A percentile compares a stretch with the other conserved stretches of the same genome.
Evolutionary conservation across 2,329 filamentous ascomycete genomes (phyloP).

Genomic region (Periconia macrospinosa): DNA sequence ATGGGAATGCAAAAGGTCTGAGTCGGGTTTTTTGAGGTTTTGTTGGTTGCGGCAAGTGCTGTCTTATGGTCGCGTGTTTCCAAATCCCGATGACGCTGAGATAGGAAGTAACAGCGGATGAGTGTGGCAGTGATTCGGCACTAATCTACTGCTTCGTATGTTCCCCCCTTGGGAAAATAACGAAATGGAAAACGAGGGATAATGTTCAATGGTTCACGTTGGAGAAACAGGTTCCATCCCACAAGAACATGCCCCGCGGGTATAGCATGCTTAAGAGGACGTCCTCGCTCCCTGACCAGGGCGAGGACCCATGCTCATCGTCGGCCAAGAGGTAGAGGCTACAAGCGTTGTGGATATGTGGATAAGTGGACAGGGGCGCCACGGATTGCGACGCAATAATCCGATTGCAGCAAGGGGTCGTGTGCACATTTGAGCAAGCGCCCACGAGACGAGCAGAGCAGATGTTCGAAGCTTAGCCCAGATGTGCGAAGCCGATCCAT

Average conservation of each 20-base stretch:
- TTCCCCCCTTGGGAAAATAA: neutral
- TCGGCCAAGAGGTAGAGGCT: neutral
- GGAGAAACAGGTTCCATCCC: neutral
- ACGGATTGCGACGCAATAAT: neutral
- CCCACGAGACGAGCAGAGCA: neutral
- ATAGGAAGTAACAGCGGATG: neutral
- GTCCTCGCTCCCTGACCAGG: too few relatives aligned
- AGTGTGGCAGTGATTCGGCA: neutral
- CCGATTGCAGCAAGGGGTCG: constrained; percentile 7
- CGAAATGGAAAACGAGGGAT: neutral
- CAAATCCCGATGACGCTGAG: neutral
- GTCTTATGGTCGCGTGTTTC: neutral
- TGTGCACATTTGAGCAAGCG: neutral
- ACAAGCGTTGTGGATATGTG: neutral
- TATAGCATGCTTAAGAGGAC: neutral
- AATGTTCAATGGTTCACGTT: neutral
- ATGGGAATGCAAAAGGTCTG: neutral
- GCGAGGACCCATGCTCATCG: neutral
- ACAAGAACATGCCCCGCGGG: neutral
- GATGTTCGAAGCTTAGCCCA: neutral
- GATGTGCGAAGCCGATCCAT: constrained; percentile 1
- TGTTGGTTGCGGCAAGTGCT: neutral
- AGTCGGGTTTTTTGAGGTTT: neutral
- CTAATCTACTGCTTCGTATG: neutral
- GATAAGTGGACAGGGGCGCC: neutral